phyloP scores from a whole-genome alignment of 306 rosid species.

The Canavalia gladiata region DNA sequence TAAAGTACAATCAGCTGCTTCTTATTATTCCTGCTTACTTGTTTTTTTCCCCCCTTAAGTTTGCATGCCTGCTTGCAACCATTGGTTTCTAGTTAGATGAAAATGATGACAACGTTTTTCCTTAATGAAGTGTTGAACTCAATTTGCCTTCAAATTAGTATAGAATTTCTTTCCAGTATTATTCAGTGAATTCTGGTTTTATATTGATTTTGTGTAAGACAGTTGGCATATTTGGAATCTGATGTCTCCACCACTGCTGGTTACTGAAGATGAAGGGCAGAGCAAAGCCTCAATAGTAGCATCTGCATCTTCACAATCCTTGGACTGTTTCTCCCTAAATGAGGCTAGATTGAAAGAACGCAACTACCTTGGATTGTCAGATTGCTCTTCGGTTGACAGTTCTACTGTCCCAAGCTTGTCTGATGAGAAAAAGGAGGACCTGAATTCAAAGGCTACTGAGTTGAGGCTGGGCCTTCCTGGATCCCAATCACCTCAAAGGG shows the following conservation, averaged over 20 bases:
- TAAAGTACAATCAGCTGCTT: background rate
- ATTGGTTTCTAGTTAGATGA: background rate
- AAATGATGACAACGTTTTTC: background rate
- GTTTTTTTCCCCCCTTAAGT: background rate
- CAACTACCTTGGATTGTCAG: constrained; percentile 82
- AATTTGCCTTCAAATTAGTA: background rate
- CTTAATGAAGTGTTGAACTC: background rate
- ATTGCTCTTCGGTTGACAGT: constrained; percentile 89
- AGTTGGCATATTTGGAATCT: constrained; percentile 49
- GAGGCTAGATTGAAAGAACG: constrained; percentile 73
- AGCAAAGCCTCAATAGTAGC: constrained; percentile 57
- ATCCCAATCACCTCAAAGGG: constrained; percentile 84
- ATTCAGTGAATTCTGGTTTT: background rate
- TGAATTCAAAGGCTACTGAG: constrained; percentile 84
- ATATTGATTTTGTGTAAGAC: constrained; percentile 28
- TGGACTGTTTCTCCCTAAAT: constrained; percentile 61
- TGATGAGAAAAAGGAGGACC: constrained; percentile 62
- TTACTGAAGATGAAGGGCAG: constrained; percentile 70
- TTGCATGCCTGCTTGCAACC: background rate
- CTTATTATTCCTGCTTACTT: background rate
- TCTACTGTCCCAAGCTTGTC: constrained; percentile 65
- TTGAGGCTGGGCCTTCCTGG: constrained; percentile 92
- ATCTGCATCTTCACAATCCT: constrained; percentile 63
- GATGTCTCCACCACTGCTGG: constrained; percentile 82
- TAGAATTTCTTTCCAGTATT: background rate